Base-by-base conservation (phyloP, 257 asterid species). In the Penstemon newberryi region DNA sequence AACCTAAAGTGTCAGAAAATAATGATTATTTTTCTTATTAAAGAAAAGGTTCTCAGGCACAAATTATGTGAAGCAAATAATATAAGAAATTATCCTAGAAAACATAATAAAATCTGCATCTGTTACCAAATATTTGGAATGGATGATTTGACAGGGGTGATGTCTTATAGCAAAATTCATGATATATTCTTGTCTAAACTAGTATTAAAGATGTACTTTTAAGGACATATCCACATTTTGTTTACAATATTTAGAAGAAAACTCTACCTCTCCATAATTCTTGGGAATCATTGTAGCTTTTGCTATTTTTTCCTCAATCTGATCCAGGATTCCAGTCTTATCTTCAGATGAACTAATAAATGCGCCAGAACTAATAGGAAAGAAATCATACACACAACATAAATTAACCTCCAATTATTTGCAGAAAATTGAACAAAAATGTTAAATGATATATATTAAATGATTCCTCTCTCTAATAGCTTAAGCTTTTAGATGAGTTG, bases 301-400 rank as follows among this genome's bases (percentile, higher is more conserved):
- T 6, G 96, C 92, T 63, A 89, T 89, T 79, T 92, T 92, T 67
- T 77, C 83, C 87, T 92, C 98, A 56, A 92, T 78, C 52, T 45
- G 82, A 74, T 53, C 81, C 85, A 92, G 75, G 52, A 75, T 73
- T 67, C 98, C 96, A 61, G 91, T 80, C 73, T 87, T 83, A 78
- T 92, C 98, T 79, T 92, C 96, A 54, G 87, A 86, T 38, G 96
- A 82, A 63, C 95, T 83, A 9, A 92, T 69, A 80, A 92, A 92
- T 84, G 79, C 86, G 72, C 96, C 98, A 58, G 96, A 92, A 78
- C 98, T 92, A 75, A 66, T 3, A 56, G 68, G 40, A 49, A 42
- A 70, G 40, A 70, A 65, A 40, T 37, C 67, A 70, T 6, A 11
- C 42, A 64, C 12, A 9, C 7, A 62, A 54, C 39, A 19, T 43